Evolutionary conservation across 1,284 basidiomycete species (phyloP).

Genomic region (Sutorius eximius): DNA sequence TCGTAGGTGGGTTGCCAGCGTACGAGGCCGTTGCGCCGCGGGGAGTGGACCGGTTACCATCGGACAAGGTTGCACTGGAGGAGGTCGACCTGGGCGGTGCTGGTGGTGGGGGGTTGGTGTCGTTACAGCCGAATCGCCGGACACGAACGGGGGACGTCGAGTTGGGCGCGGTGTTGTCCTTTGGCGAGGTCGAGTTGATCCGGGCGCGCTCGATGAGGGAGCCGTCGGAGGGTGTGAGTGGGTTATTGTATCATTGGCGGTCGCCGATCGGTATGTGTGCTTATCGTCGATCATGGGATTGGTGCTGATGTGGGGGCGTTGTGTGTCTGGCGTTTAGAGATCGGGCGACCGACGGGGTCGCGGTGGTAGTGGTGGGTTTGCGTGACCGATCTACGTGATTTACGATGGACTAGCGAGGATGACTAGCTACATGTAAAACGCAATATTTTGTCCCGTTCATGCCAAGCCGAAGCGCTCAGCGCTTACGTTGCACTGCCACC

Average conservation of each 20-base stretch:
- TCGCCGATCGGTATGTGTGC: slow-evolving; percentile 49
- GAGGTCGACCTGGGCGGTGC: background rate
- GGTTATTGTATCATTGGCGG: slow-evolving; percentile 47
- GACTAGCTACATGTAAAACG: background rate
- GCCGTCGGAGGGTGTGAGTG: slow-evolving; percentile 35
- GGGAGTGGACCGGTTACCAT: background rate
- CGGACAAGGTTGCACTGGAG: background rate
- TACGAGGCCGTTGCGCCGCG: slow-evolving; percentile 12
- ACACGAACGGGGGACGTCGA: slow-evolving; percentile 40
- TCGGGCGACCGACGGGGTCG: slow-evolving; percentile 13
- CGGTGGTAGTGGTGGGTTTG: slow-evolving; percentile 2
- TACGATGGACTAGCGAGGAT: background rate
- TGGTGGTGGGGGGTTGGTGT: background rate
- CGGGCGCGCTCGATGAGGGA: slow-evolving; percentile 32
- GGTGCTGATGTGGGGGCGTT: background rate
- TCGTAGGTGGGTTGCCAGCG: background rate
- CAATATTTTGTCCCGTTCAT: too few relatives aligned
- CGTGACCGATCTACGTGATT: background rate
- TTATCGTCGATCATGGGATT: background rate
- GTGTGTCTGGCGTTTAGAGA: slow-evolving; percentile 8
- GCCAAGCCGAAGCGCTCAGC: too few relatives aligned
- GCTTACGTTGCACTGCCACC: too few relatives aligned
- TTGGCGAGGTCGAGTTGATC: slow-evolving; percentile 40
- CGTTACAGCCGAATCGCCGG: slow-evolving; percentile 46
- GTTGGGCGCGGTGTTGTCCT: slow-evolving; percentile 27